A percentile compares a stretch with the other conserved stretches of the same genome.
Evolutionary conservation across 345 rosid genomes (phyloP).

Genomic region (Pistacia integerrima): DNA sequence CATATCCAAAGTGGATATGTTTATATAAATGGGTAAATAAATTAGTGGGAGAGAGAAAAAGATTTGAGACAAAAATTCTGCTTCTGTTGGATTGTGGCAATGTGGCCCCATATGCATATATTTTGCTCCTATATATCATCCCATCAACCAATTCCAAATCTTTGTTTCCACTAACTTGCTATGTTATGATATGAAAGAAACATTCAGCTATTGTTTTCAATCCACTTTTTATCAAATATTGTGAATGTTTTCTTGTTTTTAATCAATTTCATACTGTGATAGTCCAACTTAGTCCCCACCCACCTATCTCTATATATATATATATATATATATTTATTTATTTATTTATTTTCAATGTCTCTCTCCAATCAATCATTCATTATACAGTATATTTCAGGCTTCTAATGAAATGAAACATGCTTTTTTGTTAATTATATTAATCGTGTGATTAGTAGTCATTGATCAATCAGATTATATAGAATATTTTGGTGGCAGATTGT

Average conservation of each 20-base stretch:
- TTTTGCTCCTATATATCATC: neutral
- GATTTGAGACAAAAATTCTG: slow-evolving; percentile 45
- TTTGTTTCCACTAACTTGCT: slow-evolving; percentile 19
- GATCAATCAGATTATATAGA: neutral
- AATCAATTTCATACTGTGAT: slow-evolving; percentile 5
- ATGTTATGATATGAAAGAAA: neutral
- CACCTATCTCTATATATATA: slow-evolving; percentile 1
- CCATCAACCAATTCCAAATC: slow-evolving; percentile 18
- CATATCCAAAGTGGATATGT: slow-evolving; percentile 12
- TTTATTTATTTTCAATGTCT: slow-evolving; percentile 5
- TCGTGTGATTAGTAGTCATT: neutral
- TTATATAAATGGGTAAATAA: neutral
- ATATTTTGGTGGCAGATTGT: slow-evolving; percentile 9
- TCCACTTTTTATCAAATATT: slow-evolving; percentile 12
- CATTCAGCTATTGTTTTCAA: slow-evolving; percentile 28
- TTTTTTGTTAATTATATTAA: neutral
- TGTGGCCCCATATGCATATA: too few species aligned
- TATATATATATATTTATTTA: neutral
- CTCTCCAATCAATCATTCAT: slow-evolving; percentile 37
- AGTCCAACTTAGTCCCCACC: slow-evolving; percentile 39
- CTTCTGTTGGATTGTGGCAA: slow-evolving; percentile 23
- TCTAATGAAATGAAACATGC: neutral
- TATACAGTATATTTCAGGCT: neutral
- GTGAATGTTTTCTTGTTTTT: slow-evolving; percentile 14
- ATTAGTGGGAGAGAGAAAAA: slow-evolving; percentile 16